A percentile compares a stretch with the other conserved stretches of the same genome.
Evolutionary conservation across 192 early-diverging fungal genomes (phyloP).

Genomic region (Entophlyctis luteolus): DNA sequence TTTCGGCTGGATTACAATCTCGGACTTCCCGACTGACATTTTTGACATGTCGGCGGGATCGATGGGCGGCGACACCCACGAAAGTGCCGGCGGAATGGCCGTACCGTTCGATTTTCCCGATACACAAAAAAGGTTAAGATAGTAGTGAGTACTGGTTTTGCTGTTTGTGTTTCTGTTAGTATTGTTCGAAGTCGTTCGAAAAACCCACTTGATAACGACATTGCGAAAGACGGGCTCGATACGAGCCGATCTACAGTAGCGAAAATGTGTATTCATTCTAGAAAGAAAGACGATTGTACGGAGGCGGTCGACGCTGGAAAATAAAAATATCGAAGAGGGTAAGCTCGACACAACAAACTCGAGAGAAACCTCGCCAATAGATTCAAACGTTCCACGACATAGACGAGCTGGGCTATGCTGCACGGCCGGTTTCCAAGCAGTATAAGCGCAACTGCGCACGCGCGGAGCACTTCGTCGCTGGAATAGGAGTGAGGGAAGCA

Average conservation of each 20-base stretch:
- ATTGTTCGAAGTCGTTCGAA: background rate
- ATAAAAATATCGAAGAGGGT: background rate
- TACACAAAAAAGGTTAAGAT: background rate
- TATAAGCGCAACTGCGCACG: background rate
- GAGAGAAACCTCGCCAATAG: background rate
- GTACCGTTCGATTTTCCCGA: too few species aligned
- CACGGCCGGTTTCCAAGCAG: background rate
- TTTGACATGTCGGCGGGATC: background rate
- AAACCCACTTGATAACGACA: slow-evolving; percentile 16
- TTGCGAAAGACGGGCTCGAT: slow-evolving; percentile 1
- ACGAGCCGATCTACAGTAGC: background rate
- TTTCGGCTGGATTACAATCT: background rate
- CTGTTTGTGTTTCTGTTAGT: background rate
- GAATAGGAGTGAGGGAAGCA: background rate
- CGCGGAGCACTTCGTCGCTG: slow-evolving; percentile 1
- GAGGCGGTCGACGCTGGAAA: background rate
- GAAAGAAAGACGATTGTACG: background rate
- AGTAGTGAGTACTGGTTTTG: slow-evolving; percentile 10
- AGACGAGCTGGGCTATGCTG: background rate
- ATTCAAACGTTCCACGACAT: background rate
- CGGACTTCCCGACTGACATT: background rate
- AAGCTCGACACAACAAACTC: background rate
- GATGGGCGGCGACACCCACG: too few species aligned
- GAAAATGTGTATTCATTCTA: slow-evolving; percentile 5
- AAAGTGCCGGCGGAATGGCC: too few species aligned